Percentiles rank a stretch among this genome's conserved stretches.
phyloP scores from a whole-genome alignment of 805 yeast species.

The Starmerella apicola region DNA sequence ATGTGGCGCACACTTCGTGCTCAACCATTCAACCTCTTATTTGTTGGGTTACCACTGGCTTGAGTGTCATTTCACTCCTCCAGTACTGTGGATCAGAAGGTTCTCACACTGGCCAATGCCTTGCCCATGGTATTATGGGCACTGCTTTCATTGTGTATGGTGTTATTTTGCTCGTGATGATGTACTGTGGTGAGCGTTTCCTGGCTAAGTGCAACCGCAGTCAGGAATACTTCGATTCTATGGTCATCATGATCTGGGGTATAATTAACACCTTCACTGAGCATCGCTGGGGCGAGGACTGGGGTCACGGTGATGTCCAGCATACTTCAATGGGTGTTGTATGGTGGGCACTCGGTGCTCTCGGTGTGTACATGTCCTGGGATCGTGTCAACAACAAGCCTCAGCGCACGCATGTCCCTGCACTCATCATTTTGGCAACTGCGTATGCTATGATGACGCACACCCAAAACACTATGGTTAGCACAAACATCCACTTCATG shows the following conservation, averaged over 20 bases:
- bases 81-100: conserved; percentile 67
- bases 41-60: conserved; percentile 69
- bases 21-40: conserved; percentile 31
- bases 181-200: conserved; percentile 56
- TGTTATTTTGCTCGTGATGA: conserved; percentile 49
- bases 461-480: conserved; percentile 57
- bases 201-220: conserved; percentile 37
- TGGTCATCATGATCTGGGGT: conserved; percentile 80
- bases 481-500: conserved; percentile 78
- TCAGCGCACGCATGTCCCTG: conserved; percentile 66
- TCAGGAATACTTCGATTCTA: conserved; percentile 77
- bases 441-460: conserved; percentile 95
- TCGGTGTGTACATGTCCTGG: conserved; percentile 68
- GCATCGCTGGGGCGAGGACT: conserved; percentile 89
- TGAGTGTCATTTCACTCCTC: conserved; percentile 72
- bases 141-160: conserved; percentile 75
- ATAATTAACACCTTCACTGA: conserved; percentile 90
- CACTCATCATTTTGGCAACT: conserved; percentile 68
- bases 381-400: conserved; percentile 35
- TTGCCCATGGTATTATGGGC: conserved; percentile 97
- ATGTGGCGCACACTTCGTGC: conserved; percentile 24
- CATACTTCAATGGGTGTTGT: conserved; percentile 93
- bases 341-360: conserved; percentile 90
- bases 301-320: conserved; percentile 90
- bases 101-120: conserved; percentile 80